phyloP scores from a whole-genome alignment of 495 filamentous ascomycete genomes.

The Neurospora intermedia region DNA sequence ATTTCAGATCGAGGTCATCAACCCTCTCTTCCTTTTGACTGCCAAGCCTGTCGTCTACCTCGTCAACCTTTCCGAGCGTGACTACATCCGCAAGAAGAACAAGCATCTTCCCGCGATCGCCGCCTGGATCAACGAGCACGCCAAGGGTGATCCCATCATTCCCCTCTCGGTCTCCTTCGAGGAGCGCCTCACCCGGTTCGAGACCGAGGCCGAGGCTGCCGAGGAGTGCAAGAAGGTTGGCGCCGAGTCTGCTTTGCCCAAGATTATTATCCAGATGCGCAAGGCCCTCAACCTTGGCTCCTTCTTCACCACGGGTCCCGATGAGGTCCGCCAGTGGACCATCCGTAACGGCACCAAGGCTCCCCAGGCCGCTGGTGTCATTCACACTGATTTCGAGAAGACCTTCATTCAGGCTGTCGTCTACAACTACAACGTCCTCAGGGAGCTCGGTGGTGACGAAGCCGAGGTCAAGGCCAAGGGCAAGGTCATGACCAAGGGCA shows the following conservation, averaged over 20 bases:
- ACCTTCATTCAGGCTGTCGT: constrained; percentile 97
- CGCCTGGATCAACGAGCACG: constrained; percentile 87
- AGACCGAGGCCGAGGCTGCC: constrained; percentile 61
- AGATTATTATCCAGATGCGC: constrained; percentile 91
- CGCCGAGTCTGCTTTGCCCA: constrained; percentile 82
- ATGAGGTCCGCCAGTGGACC: constrained; percentile 98
- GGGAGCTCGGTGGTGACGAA: constrained; percentile 85
- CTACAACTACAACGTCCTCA: constrained; percentile 71
- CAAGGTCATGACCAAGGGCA: constrained; percentile 97
- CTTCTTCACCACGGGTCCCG: constrained; percentile 95
- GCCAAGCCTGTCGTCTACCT: constrained; percentile 97
- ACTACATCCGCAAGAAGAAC: constrained; percentile 99
- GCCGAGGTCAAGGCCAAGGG: constrained; percentile 79
- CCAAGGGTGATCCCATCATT: constrained; percentile 77
- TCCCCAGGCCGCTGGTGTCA: constrained; percentile 92
- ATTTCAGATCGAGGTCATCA: constrained; percentile 87
- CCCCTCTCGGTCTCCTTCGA: constrained; percentile 89
- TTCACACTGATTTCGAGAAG: constrained; percentile 98
- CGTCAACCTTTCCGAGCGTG: constrained; percentile 92
- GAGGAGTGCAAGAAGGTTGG: constrained; percentile 85
- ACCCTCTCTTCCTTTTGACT: constrained; percentile 86
- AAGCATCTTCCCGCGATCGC: constrained; percentile 91
- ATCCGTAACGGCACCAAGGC: constrained; percentile 95
- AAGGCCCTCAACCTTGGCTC: constrained; percentile 76
- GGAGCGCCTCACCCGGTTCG: constrained; percentile 75